A percentile compares a stretch with the other conserved stretches of the same genome.
These are phyloP conservation scores for Chalciporus pseudorubinellus DNA, from an alignment of 768 basidiomycete genomes.

Conservation along the genomic window DNA sequence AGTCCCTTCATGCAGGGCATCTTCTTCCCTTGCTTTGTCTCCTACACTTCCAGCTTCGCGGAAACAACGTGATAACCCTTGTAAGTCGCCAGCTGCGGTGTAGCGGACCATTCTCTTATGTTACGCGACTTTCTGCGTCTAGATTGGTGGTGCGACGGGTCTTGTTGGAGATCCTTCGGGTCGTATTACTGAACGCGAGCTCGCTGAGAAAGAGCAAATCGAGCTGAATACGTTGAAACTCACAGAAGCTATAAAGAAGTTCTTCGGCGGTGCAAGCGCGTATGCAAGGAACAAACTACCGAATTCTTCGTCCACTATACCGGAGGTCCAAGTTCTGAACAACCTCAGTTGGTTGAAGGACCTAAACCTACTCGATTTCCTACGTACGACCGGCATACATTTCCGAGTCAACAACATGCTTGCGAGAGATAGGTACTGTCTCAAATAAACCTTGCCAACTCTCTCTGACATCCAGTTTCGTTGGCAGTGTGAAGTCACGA, in stretches of 20 bases:
- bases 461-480: constrained; percentile 9
- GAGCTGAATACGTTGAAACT: constrained; percentile 65
- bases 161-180: constrained; percentile 98
- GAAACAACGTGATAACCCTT: constrained; percentile 79
- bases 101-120: neutral
- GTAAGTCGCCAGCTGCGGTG: constrained; percentile 45
- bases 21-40: constrained; percentile 84
- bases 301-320: constrained; percentile 4
- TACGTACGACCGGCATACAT: constrained; percentile 76
- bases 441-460: neutral
- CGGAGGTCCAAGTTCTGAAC: constrained; percentile 48
- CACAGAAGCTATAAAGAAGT: constrained; percentile 59
- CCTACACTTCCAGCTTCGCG: constrained; percentile 84
- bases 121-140: constrained; percentile 4
- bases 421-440: constrained; percentile 75
- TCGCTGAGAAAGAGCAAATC: constrained; percentile 58
- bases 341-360: constrained; percentile 78
- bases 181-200: constrained; percentile 73
- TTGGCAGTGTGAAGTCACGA: constrained; percentile 73
- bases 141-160: constrained; percentile 97
- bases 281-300: constrained; percentile 51
- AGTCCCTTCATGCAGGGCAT: constrained; percentile 90
- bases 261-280: constrained; percentile 63
- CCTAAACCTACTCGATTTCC: constrained; percentile 77
- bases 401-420: constrained; percentile 89